These are phyloP conservation scores for Claviceps spartinae DNA, from an alignment of 2,329 filamentous ascomycete species.

Conservation along the genomic window DNA sequence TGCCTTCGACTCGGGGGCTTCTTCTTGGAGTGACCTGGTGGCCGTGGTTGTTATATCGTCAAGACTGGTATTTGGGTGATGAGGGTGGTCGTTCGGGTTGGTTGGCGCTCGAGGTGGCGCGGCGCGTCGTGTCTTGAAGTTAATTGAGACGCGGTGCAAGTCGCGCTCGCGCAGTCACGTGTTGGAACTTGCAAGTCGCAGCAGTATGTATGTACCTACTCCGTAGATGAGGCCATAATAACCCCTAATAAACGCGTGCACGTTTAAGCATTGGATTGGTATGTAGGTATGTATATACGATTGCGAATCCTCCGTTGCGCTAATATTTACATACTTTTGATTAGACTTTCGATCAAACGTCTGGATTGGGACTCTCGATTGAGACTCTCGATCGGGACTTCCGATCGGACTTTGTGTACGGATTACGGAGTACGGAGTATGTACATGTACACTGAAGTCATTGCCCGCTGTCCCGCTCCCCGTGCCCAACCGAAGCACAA, in stretches of 20 bases:
- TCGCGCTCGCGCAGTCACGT: conserved; percentile 18
- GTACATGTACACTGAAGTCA: neutral
- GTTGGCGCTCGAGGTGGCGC: too few species aligned
- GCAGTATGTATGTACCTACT: too few species aligned
- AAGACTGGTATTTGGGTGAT: neutral
- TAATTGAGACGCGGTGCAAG: conserved; percentile 12
- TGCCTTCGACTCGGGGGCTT: neutral
- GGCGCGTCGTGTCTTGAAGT: neutral
- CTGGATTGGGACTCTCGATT: too few species aligned
- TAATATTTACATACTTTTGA: too few species aligned
- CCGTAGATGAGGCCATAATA: neutral
- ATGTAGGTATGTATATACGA: too few species aligned
- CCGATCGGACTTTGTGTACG: neutral
- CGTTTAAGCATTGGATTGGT: too few species aligned
- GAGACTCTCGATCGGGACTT: too few species aligned
- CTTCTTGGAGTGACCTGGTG: too few species aligned
- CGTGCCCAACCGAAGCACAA: conserved; percentile 5
- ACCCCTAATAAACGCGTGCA: too few species aligned
- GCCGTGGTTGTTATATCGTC: neutral
- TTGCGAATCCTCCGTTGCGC: too few species aligned
- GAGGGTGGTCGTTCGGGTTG: neutral
- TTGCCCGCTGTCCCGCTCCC: neutral
- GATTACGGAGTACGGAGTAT: neutral
- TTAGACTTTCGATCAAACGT: too few species aligned
- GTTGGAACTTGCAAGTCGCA: neutral